Evolutionary conservation across 805 yeast species (phyloP), one percentile per base, ranked within the genome.

Genomic region (Kazachstania psychrophila): DNA sequence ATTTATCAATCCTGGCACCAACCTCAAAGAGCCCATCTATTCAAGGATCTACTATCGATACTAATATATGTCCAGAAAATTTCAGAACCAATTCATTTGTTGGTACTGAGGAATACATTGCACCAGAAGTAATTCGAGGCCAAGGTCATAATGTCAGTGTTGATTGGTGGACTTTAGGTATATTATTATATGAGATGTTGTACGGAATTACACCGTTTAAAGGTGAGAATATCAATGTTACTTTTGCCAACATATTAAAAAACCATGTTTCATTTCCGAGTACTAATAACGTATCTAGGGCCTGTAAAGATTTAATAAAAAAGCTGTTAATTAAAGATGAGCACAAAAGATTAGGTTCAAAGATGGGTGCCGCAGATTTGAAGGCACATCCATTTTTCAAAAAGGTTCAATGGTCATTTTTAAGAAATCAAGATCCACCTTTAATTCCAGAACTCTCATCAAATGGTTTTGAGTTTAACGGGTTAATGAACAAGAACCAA

Each of bases 161-260:
- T 13, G 99, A 92, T 60, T 92, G 98, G 98, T 92, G 99, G 99
- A 92, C 98, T 0, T 65, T 92, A 46, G 99, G 99, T 3, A 87
- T 92, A 15, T 70, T 92, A 50, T 66, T 87, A 17, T 94, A 77
- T 60, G 99, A 92, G 56, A 92, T 92, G 98, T 64, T 92, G 16
- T 88, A 76, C 59, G 97, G 97, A 1, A 82, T 86, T 7, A 92
- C 98, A 0, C 99, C 99, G 2, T 92, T 89, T 64, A 92, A 92
- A 62, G 98, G 98, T 6, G 67, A 75, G 24, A 86, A 79, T 46
- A 71, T 97, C 29, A 87, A 87, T 52, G 79, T 79, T 47, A 92
- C 99, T 0, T 92, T 92, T 56, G 77, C 89, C 29, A 85, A 86
- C 49, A 77, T 92, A 35, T 63, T 92, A 52, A 87, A 86, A 51